Evolutionary conservation across 2,329 filamentous ascomycete species (phyloP).

Genomic region (Alternaria postmessia): DNA sequence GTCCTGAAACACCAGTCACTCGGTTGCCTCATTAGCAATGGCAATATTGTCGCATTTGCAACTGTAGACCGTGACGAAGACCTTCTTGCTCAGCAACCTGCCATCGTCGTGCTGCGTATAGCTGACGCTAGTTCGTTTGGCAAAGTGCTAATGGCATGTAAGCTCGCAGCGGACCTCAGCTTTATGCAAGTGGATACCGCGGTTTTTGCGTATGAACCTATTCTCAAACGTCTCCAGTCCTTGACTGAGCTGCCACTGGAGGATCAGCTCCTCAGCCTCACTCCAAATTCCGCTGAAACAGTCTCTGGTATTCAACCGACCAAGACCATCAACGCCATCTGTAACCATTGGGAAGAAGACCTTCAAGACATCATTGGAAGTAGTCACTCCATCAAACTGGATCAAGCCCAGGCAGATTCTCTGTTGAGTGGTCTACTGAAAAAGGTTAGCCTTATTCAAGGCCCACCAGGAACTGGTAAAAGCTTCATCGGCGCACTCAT

Average conservation of each 20-base stretch:
- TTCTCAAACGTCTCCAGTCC: slow-evolving; percentile 66
- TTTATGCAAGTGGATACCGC: slow-evolving; percentile 71
- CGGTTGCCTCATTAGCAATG: slow-evolving; percentile 65
- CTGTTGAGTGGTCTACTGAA: slow-evolving; percentile 63
- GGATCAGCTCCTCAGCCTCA: slow-evolving; percentile 58
- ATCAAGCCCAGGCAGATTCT: slow-evolving; percentile 65
- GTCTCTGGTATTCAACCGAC: slow-evolving; percentile 36
- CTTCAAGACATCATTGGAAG: slow-evolving; percentile 31
- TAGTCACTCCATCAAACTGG: slow-evolving; percentile 50
- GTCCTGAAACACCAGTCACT: slow-evolving; percentile 68
- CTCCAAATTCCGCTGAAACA: slow-evolving; percentile 22
- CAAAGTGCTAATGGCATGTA: slow-evolving; percentile 54
- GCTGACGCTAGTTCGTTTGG: slow-evolving; percentile 56
- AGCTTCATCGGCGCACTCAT: slow-evolving; percentile 73
- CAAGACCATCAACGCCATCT: slow-evolving; percentile 37
- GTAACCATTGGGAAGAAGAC: slow-evolving; percentile 20
- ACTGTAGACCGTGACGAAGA: slow-evolving; percentile 62
- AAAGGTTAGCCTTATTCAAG: slow-evolving; percentile 70
- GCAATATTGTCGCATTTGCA: slow-evolving; percentile 67
- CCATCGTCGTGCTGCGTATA: slow-evolving; percentile 63
- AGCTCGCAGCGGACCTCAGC: slow-evolving; percentile 41
- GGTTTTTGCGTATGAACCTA: slow-evolving; percentile 73
- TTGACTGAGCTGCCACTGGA: slow-evolving; percentile 65
- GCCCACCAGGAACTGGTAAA: slow-evolving; percentile 80
- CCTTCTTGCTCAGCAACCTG: slow-evolving; percentile 54